These are phyloP conservation scores for Verbena officinalis DNA, from an alignment of 257 asterid species.

Conservation along the genomic window DNA sequence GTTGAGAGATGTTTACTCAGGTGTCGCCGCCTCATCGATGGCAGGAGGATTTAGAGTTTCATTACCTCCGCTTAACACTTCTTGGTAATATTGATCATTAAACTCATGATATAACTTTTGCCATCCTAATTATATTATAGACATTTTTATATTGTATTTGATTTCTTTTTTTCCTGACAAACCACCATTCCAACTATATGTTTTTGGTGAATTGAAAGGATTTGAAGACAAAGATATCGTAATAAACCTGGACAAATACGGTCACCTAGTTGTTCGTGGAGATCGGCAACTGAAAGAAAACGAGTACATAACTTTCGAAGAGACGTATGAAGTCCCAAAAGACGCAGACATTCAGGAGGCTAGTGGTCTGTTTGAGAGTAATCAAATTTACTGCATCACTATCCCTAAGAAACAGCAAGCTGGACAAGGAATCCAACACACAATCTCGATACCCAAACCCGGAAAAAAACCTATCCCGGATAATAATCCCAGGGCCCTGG, in stretches of 20 bases:
- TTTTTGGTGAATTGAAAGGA: conserved; percentile 36
- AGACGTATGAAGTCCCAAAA: conserved; percentile 27
- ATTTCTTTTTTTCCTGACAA: too few species aligned
- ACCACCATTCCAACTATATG: too few species aligned
- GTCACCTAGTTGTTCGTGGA: conserved; percentile 44
- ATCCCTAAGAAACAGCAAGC: conserved; percentile 30
- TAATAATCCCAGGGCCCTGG: neutral
- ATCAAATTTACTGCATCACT: conserved; percentile 30
- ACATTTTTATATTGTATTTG: too few species aligned
- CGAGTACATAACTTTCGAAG: conserved; percentile 40
- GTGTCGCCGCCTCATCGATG: conserved; percentile 43
- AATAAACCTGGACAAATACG: conserved; percentile 37
- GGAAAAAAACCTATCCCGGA: neutral
- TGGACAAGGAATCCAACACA: conserved; percentile 2
- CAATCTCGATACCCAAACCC: neutral
- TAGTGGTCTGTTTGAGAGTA: conserved; percentile 26
- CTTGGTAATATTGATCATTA: conserved; percentile 40
- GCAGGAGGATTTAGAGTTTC: conserved; percentile 29
- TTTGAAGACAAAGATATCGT: conserved; percentile 30
- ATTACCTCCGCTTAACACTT: conserved; percentile 39
- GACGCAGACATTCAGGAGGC: conserved; percentile 35
- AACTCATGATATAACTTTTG: too few species aligned
- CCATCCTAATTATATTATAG: too few species aligned
- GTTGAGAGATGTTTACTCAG: conserved; percentile 35
- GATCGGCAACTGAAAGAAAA: conserved; percentile 29